phyloP scores from a whole-genome alignment of 2,329 filamentous ascomycete species.

The Fusarium napiforme region DNA sequence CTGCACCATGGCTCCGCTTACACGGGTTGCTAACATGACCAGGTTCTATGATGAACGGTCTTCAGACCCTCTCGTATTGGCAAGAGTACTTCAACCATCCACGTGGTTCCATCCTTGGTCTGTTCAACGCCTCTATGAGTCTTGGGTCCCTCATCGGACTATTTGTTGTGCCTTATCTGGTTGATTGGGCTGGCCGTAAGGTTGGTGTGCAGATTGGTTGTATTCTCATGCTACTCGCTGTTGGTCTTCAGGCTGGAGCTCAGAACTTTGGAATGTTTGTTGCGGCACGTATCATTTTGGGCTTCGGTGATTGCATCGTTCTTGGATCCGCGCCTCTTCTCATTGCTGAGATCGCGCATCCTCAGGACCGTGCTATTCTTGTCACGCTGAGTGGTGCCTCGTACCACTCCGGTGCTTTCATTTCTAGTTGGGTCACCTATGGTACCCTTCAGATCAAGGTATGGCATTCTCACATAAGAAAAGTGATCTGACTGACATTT shows the following conservation, averaged over 20 bases:
- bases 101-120: conserved; percentile 6
- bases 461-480: fast-evolving
- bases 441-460: conserved; percentile 20
- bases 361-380: conserved; percentile 17
- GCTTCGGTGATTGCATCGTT: conserved; percentile 14
- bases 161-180: conserved; percentile 23
- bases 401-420: conserved; percentile 13
- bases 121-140: conserved; percentile 29
- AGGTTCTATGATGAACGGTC: conserved; percentile 25
- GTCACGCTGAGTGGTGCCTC: conserved; percentile 12
- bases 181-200: conserved; percentile 22
- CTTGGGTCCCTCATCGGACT: conserved; percentile 28
- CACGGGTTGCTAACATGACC: fast-evolving
- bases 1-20: fast-evolving
- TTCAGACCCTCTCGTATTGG: conserved; percentile 26
- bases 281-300: conserved; percentile 16
- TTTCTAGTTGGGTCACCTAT: conserved; percentile 17
- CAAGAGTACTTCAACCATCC: conserved; percentile 29
- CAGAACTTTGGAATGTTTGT: conserved; percentile 31
- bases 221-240: conserved; percentile 12
- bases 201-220: conserved; percentile 21
- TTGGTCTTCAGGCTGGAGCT: conserved; percentile 17
- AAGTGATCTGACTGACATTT: neutral
- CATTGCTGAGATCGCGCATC: conserved; percentile 11
- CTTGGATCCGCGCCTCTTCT: conserved; percentile 12